phyloP scores from a whole-genome alignment of 2,329 filamentous ascomycete genomes.

The Penicillium sclerotiorum region DNA sequence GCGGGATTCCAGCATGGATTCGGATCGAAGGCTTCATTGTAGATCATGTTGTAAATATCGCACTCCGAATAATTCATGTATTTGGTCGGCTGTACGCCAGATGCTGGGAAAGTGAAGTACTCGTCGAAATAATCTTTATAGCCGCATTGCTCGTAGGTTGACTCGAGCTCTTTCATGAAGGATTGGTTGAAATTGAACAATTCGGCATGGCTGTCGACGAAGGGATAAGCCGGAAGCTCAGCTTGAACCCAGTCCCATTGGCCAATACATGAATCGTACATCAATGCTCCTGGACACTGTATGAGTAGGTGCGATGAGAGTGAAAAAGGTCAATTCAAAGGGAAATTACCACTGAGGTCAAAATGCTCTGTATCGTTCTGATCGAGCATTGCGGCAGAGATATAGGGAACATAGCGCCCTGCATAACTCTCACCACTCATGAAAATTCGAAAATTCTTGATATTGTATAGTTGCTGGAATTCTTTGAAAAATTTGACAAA shows the following conservation, averaged over 20 bases:
- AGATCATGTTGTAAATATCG: constrained; percentile 60
- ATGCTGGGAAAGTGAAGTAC: constrained; percentile 57
- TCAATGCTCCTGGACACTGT: no score
- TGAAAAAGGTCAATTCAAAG: no score
- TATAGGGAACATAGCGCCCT: constrained; percentile 70
- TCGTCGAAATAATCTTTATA: constrained; percentile 51
- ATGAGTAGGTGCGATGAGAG: no score
- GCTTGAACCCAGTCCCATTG: constrained; percentile 37
- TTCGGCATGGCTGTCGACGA: constrained; percentile 45
- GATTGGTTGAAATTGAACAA: constrained; percentile 50
- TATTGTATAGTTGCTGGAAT: constrained; percentile 69
- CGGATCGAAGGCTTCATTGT: constrained; percentile 54
- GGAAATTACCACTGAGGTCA: constrained; percentile 66
- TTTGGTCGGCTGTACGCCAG: constrained; percentile 59
- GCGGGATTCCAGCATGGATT: constrained; percentile 85
- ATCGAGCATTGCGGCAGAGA: constrained; percentile 73
- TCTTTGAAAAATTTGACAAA: constrained; percentile 81
- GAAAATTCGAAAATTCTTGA: constrained; percentile 71
- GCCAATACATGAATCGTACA: constrained; percentile 70
- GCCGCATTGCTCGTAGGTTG: constrained; percentile 48
- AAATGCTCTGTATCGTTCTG: constrained; percentile 68
- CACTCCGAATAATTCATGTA: constrained; percentile 57
- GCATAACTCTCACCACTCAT: constrained; percentile 75
- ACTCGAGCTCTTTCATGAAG: constrained; percentile 45
- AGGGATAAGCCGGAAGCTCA: constrained; percentile 44